Conservation (phyloP, 352 stramenopile species). For the Pythium brassicae region DNA sequence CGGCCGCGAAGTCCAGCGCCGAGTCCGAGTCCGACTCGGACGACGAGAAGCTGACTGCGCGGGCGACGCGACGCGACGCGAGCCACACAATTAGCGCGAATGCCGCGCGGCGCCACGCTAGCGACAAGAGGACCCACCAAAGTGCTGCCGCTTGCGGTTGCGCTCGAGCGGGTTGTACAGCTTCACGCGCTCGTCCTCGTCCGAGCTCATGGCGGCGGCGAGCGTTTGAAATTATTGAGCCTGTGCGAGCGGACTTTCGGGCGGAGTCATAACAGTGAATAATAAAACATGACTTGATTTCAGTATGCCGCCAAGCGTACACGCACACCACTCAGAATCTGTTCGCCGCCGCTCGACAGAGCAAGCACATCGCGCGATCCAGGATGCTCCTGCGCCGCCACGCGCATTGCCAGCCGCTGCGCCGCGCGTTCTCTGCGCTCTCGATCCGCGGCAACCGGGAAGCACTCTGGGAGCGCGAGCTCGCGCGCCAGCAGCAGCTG, state of each 20-base stretch:
- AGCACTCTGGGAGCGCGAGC: slow-evolving; percentile 47
- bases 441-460: slow-evolving; percentile 46
- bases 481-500: slow-evolving; percentile 37
- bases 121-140: slow-evolving; percentile 30
- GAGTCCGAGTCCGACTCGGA: slow-evolving; percentile 33
- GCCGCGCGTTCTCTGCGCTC: slow-evolving; percentile 12
- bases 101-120: background rate
- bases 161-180: slow-evolving; percentile 70
- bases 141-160: slow-evolving; percentile 58
- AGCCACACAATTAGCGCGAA: background rate
- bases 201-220: slow-evolving; percentile 29
- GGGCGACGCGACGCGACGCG: too few species aligned
- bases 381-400: background rate
- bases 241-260: too few species aligned
- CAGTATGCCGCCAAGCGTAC: background rate
- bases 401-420: background rate
- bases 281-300: background rate
- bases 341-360: background rate
- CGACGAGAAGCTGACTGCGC: slow-evolving; percentile 28
- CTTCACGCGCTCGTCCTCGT: slow-evolving; percentile 55
- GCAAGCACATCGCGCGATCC: background rate
- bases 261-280: background rate
- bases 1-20: slow-evolving; percentile 8
- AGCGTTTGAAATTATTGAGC: too few species aligned
- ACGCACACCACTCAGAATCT: background rate